Evolutionary conservation across 805 yeast genomes (phyloP).

Genomic region (Candida qinlingensis): DNA sequence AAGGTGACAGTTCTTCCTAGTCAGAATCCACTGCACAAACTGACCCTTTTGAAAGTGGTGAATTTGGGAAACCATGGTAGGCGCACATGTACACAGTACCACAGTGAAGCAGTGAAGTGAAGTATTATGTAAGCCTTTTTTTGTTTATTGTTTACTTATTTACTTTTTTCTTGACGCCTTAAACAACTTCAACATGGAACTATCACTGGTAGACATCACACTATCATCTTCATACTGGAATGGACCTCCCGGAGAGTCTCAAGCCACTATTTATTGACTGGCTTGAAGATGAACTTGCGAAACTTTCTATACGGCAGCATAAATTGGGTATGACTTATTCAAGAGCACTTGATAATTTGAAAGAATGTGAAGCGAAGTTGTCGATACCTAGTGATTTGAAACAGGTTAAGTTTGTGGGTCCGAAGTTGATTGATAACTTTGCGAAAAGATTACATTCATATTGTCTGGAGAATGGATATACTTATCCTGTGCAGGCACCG

Average conservation of each 20-base stretch:
- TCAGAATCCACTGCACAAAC: too few species aligned
- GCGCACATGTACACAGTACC: too few species aligned
- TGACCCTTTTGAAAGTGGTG: too few species aligned
- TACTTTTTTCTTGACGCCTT: too few species aligned
- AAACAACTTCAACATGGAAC: too few species aligned
- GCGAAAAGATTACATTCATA: conserved; percentile 41
- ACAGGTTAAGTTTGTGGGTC: conserved; percentile 66
- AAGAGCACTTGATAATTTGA: conserved; percentile 51
- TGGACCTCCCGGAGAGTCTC: conserved; percentile 38
- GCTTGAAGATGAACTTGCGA: conserved; percentile 49
- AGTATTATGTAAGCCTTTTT: too few species aligned
- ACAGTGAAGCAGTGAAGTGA: too few species aligned
- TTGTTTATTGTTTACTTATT: too few species aligned
- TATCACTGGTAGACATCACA: too few species aligned
- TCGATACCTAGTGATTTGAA: conserved; percentile 52
- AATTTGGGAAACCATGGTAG: too few species aligned
- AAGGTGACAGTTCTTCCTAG: too few species aligned
- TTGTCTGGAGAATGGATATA: conserved; percentile 50
- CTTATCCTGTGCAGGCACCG: conserved; percentile 33
- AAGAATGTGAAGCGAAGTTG: conserved; percentile 39
- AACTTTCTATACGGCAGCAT: conserved; percentile 42
- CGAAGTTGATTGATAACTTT: conserved; percentile 52
- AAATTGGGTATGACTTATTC: conserved; percentile 48
- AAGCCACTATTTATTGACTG: conserved; percentile 50
- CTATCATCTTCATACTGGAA: background rate